A percentile compares a stretch with the other conserved stretches of the same genome.
Conservation (phyloP, 2,329 filamentous ascomycete genomes). For the Davidsoniella eucalypti region DNA sequence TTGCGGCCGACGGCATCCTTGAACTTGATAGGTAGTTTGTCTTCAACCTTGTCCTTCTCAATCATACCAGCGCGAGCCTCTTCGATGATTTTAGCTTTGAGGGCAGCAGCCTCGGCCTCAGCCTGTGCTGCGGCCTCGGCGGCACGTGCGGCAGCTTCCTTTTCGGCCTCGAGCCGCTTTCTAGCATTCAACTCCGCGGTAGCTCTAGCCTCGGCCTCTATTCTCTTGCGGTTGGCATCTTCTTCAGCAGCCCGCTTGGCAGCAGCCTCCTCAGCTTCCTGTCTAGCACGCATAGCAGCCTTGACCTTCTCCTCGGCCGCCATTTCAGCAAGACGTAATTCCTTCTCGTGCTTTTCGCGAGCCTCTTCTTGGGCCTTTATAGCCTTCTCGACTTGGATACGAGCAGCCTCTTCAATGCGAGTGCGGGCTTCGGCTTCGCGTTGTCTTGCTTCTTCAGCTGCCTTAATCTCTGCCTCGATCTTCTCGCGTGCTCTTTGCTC, state of each 20-base stretch:
- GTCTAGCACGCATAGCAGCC: slow-evolving; percentile 22
- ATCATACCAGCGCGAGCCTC: slow-evolving; percentile 33
- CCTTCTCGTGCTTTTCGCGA: slow-evolving; percentile 16
- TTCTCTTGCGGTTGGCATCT: slow-evolving; percentile 16
- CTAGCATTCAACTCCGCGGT: slow-evolving; percentile 26
- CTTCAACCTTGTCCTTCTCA: slow-evolving; percentile 31
- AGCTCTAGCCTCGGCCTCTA: slow-evolving; percentile 15
- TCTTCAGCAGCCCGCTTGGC: slow-evolving; percentile 14
- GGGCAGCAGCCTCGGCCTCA: slow-evolving; percentile 33
- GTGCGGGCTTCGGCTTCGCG: slow-evolving; percentile 17
- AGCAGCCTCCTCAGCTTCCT: slow-evolving; percentile 22
- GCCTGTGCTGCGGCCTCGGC: slow-evolving; percentile 26
- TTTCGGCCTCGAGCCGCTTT: slow-evolving; percentile 21
- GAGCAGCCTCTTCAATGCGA: slow-evolving; percentile 17
- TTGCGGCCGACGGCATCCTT: slow-evolving; percentile 84
- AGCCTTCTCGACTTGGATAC: slow-evolving; percentile 10
- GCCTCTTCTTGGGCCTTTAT: slow-evolving; percentile 17
- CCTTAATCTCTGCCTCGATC: slow-evolving; percentile 17
- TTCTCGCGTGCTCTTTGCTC: slow-evolving; percentile 24
- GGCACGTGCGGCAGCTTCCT: slow-evolving; percentile 23
- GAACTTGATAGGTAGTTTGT: slow-evolving; percentile 67
- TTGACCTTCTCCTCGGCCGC: slow-evolving; percentile 13
- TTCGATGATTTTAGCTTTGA: slow-evolving; percentile 39
- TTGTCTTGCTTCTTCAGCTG: slow-evolving; percentile 17
- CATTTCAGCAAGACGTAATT: slow-evolving; percentile 11